Evolutionary conservation across 495 filamentous ascomycete species (phyloP).

Genomic region (Rusavskia elegans): DNA sequence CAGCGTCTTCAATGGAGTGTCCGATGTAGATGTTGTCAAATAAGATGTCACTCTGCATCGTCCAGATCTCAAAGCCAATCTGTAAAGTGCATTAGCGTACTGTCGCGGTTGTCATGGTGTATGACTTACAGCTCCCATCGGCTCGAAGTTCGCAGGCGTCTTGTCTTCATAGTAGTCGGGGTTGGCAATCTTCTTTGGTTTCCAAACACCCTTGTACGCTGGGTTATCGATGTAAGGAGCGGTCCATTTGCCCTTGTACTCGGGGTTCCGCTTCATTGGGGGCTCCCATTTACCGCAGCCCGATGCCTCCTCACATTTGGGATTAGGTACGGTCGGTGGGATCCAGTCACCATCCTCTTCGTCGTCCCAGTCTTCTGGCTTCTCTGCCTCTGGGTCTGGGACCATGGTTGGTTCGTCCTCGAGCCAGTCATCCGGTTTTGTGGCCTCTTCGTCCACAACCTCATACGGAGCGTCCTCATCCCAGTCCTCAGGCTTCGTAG

Average conservation of each 20-base stretch:
- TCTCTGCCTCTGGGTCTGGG: slow-evolving; percentile 91
- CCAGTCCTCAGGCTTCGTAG: slow-evolving; percentile 96
- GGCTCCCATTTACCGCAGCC: slow-evolving; percentile 89
- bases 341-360: slow-evolving; percentile 99
- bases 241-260: slow-evolving; percentile 98
- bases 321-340: slow-evolving; percentile 82
- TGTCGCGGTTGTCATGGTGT: not conserved
- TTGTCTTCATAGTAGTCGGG: slow-evolving; percentile 97
- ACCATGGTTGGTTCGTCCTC: slow-evolving; percentile 75
- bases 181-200: slow-evolving; percentile 91
- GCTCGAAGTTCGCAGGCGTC: slow-evolving; percentile 88
- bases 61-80: slow-evolving; percentile 99
- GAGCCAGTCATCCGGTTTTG: slow-evolving; percentile 89
- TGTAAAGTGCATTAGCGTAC: slow-evolving; percentile 19
- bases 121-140: slow-evolving; percentile 77
- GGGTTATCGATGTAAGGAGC: slow-evolving; percentile 95
- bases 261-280: slow-evolving; percentile 90
- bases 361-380: slow-evolving; percentile 99
- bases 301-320: slow-evolving; percentile 85
- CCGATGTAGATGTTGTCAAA: slow-evolving; percentile 99
- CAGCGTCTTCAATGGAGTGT: slow-evolving; percentile 88
- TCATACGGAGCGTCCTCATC: slow-evolving; percentile 96
- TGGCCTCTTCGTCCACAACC: slow-evolving; percentile 85
- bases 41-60: slow-evolving; percentile 96
- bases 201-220: slow-evolving; percentile 93